These are phyloP conservation scores for Prototheca cutis DNA, from an alignment of 163 green algal species.

Conservation along the genomic window DNA sequence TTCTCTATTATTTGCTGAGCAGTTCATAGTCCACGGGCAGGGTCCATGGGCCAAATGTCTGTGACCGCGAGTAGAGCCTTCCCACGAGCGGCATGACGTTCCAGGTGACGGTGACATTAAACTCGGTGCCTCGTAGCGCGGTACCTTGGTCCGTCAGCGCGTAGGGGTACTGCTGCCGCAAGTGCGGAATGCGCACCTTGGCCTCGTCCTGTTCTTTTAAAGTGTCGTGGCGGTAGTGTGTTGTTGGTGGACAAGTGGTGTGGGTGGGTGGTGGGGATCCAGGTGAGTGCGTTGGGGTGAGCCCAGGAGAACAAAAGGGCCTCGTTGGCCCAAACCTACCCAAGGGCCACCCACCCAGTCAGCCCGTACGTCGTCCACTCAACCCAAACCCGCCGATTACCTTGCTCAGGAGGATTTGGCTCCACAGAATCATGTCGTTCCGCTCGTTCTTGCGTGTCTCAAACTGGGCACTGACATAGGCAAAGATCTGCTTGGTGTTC, in stretches of 20 bases:
- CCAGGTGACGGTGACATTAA: slow-evolving; percentile 80
- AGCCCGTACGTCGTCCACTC: too few species aligned
- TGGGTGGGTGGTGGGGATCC: too few species aligned
- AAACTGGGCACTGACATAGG: slow-evolving; percentile 65
- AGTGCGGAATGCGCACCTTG: slow-evolving; percentile 30
- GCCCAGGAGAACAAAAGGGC: too few species aligned
- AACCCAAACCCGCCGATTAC: slow-evolving; percentile 5
- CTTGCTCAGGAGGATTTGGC: slow-evolving; percentile 58
- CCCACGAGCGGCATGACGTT: slow-evolving; percentile 61
- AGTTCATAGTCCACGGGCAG: slow-evolving; percentile 9
- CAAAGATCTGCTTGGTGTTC: slow-evolving; percentile 83
- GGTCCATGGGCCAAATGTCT: slow-evolving; percentile 7
- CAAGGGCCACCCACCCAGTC: too few species aligned
- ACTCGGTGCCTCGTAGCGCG: slow-evolving; percentile 34
- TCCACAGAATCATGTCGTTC: slow-evolving; percentile 75
- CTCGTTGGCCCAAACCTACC: too few species aligned
- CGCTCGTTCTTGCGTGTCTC: slow-evolving; percentile 37
- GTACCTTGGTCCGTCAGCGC: slow-evolving; percentile 53
- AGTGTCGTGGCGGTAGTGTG: too few species aligned
- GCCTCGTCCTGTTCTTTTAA: slow-evolving; percentile 53
- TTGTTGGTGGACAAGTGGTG: too few species aligned
- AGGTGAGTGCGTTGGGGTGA: too few species aligned
- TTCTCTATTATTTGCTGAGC: background rate
- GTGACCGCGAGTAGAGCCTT: slow-evolving; percentile 4
- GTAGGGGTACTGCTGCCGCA: slow-evolving; percentile 65